A percentile compares a stretch with the other conserved stretches of the same genome.
phyloP scores from a whole-genome alignment of 140 eudicot genomes.

The Senecio squalidus region DNA sequence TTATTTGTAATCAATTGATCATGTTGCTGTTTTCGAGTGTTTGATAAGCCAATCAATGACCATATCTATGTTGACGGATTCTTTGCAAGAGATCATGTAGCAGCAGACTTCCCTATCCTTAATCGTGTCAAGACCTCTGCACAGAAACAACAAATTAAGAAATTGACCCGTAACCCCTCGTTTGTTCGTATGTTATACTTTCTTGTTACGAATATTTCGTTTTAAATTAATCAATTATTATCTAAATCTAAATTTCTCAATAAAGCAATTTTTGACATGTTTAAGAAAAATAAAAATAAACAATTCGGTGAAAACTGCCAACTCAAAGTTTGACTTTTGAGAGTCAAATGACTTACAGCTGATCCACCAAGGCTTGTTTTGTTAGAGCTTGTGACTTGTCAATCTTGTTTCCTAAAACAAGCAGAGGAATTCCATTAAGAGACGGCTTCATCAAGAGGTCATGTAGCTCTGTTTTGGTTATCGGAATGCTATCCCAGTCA shows the following conservation, averaged over 20 bases:
- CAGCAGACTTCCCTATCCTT: conserved; percentile 90
- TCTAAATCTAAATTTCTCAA: too few relatives aligned
- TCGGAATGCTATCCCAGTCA: conserved; percentile 80
- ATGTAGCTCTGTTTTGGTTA: conserved; percentile 87
- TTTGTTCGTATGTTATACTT: too few relatives aligned
- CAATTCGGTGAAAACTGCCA: too few relatives aligned
- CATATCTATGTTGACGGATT: conserved; percentile 79
- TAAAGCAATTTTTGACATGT: too few relatives aligned
- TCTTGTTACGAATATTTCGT: too few relatives aligned
- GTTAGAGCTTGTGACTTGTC: conserved; percentile 87
- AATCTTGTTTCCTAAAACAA: conserved; percentile 91
- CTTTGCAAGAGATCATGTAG: conserved; percentile 91
- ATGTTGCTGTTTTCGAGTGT: conserved; percentile 84
- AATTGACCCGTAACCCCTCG: too few relatives aligned
- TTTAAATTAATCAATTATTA: too few relatives aligned
- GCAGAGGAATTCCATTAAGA: conserved; percentile 78
- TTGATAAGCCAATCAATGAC: conserved; percentile 88
- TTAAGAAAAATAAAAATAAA: too few relatives aligned
- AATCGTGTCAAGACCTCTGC: conserved; percentile 69
- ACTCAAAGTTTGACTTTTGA: too few relatives aligned
- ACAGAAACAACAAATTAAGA: not conserved
- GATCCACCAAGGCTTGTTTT: conserved; percentile 85
- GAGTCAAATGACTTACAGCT: too few relatives aligned
- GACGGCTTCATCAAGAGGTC: conserved; percentile 86
- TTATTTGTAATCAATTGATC: too few relatives aligned